phyloP scores from a whole-genome alignment of 352 stramenopile genomes.

The Pythium sp. region DNA sequence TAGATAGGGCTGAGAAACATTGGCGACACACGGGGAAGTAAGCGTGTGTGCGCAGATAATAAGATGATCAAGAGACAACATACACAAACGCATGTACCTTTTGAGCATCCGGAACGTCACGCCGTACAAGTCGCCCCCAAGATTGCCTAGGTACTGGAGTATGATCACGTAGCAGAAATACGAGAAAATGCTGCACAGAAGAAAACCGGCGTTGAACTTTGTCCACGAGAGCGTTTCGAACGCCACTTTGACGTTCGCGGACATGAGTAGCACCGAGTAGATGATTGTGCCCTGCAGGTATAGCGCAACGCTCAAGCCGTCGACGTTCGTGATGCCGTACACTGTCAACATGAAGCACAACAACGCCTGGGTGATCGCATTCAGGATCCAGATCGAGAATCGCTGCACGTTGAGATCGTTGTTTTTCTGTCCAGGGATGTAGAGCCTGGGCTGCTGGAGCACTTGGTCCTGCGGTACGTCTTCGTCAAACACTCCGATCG shows the following conservation, averaged over 20 bases:
- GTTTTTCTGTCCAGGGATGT: constrained; percentile 58
- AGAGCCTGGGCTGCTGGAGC: constrained; percentile 55
- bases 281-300: constrained; percentile 69
- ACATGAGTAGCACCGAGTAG: constrained; percentile 74
- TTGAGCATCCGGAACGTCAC: constrained; percentile 52
- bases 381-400: constrained; percentile 61
- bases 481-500: constrained; percentile 79
- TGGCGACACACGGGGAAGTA: not conserved
- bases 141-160: constrained; percentile 44
- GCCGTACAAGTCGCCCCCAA: constrained; percentile 53
- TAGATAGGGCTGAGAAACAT: constrained; percentile 42
- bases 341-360: constrained; percentile 63
- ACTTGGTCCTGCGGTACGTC: constrained; percentile 67
- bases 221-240: constrained; percentile 79
- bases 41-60: too few species aligned
- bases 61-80: not conserved
- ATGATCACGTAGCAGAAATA: constrained; percentile 68
- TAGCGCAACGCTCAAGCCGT: constrained; percentile 32
- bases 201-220: constrained; percentile 55
- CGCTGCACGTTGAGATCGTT: constrained; percentile 61
- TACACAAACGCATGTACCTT: constrained; percentile 27
- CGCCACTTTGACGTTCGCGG: constrained; percentile 72
- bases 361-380: constrained; percentile 62
- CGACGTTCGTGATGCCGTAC: constrained; percentile 36
- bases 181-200: constrained; percentile 53